Conservation (phyloP, 176 grass and related monocot genomes). For the Lolium perenne region DNA sequence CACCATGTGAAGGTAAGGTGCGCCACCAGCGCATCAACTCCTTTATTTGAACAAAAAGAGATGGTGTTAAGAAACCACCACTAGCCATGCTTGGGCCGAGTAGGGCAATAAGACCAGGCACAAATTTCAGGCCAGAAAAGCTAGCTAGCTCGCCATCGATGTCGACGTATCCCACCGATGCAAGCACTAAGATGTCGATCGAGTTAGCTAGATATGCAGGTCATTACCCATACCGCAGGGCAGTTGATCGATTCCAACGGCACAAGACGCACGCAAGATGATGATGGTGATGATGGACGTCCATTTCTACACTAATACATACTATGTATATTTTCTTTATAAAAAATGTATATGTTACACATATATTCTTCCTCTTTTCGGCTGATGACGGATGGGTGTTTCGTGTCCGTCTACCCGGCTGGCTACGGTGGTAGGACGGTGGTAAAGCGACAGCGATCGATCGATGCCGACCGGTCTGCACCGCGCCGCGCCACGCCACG, state of each 20-base stretch:
- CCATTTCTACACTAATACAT: background rate
- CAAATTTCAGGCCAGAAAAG: conserved; percentile 8
- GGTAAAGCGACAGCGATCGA: conserved; percentile 29
- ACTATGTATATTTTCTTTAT: too few species aligned
- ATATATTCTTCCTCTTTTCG: background rate
- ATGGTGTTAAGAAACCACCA: background rate
- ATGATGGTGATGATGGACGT: conserved; percentile 12
- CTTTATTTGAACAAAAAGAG: background rate
- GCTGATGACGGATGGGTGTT: background rate
- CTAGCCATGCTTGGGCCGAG: background rate
- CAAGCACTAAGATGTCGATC: background rate
- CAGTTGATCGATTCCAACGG: conserved; percentile 7
- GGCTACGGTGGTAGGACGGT: background rate
- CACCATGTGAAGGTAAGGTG: conserved; percentile 4
- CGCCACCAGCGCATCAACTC: background rate
- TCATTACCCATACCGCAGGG: conserved; percentile 4
- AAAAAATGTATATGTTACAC: background rate
- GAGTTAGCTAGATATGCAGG: background rate
- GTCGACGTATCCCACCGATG: conserved; percentile 3
- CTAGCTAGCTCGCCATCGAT: background rate
- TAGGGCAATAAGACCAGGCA: background rate
- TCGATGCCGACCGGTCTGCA: background rate
- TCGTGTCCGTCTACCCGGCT: background rate
- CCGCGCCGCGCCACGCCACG: background rate
- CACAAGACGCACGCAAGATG: conserved; percentile 12